Base-by-base conservation (phyloP, 441 rosid genomes). In the Erodium chrysanthum region DNA sequence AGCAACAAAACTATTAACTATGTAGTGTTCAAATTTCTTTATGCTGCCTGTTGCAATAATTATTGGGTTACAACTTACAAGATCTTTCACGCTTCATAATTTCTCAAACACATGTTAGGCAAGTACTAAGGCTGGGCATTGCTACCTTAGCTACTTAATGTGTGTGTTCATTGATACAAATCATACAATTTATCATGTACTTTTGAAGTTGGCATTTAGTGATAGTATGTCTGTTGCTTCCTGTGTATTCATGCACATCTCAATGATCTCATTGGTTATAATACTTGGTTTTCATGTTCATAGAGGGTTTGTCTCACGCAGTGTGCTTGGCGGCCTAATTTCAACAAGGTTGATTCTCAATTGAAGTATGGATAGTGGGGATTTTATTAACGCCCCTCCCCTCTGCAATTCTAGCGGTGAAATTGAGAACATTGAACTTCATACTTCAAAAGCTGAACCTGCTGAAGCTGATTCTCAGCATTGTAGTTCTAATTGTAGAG, bases 341-440 rank as follows among this genome's bases (percentile, higher is more conserved):
- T 15, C 17, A 61, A 7, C 70, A 44, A 73, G 42, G 48, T n/a
- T n/a, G 18, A 20, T 10, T 14, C 71, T 62, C 68, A 62, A 61
- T 27, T 70, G 29, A 14, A 48, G 15, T 42, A 87, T 86, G 95
- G 86, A 82, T 68, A 68, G 72, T 21, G 84, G 71, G 69, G 81
- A 80, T 58, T 20, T 73, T 20, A 74, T 82, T 11, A 48, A 64
- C 60, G 76, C 74, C 31, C 71, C 83, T 52, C 72, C 76, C 46
- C 78, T 85, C 64, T 66, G 68, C 25, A 64, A 40, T 40, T 40
- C 46, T 10, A 40, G 46, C 14, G 14, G 68, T 66, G 74, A 69
- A 64, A 70, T 64, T 54, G 80, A 79, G 80, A 78, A 70, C 25
- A 70, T 46, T 66, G 83, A 79, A 69, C 61, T 77, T 52, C 54